Evolutionary conservation across 2,329 filamentous ascomycete species (phyloP), one percentile per base, ranked within the genome.

Genomic region (Clonostachys sp.): DNA sequence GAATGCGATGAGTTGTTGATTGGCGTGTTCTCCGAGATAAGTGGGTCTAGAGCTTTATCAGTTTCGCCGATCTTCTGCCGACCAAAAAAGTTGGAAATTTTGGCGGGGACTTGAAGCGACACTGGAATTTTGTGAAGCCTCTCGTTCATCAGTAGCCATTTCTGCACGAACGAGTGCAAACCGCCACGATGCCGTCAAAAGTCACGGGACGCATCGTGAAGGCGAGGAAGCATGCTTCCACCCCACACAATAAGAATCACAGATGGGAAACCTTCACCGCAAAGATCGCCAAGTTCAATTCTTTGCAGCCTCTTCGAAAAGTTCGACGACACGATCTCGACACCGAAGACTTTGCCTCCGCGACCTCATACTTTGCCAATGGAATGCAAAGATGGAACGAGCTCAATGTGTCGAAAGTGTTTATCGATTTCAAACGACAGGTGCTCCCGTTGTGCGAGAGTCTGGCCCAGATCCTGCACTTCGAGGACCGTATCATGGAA

Each of bases 221-320:
- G 75, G 77, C 80, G 66, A 78, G 77, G 56, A 77, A 77, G 53
- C 90, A 87, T 63, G 78, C 78, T 51, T 78, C 78, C 54, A 95
- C 89, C 24, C 74, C 77, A 45, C 88, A 91, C 56, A 84, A 86
- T 52, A 91, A 89, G 62, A 87, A 89, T 45, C 89, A 96, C 70
- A 81, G 89, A 63, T 97, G 90, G 81, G 87, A 96, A 70, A 86
- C 89, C 52, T 97, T 97, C 70, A 89, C 86, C 50, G 81, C 86
- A 62, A 94, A 95, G 66, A 89, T 97, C 64, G 83, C 89, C 53
- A 94, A 91, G 66, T 81, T 97, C 61, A 94, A 89, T 69, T 83
- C 83, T 34, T 78, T 99, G 70, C 92, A 99, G 60, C 94, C 94
- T 42, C 80, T 99, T 56, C 90, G 94, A 67, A 86, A 86, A 70